Percentiles rank a stretch among this genome's conserved stretches.
Conservation (phyloP, 805 yeast genomes). For the Wickerhamomyces mucosus region DNA sequence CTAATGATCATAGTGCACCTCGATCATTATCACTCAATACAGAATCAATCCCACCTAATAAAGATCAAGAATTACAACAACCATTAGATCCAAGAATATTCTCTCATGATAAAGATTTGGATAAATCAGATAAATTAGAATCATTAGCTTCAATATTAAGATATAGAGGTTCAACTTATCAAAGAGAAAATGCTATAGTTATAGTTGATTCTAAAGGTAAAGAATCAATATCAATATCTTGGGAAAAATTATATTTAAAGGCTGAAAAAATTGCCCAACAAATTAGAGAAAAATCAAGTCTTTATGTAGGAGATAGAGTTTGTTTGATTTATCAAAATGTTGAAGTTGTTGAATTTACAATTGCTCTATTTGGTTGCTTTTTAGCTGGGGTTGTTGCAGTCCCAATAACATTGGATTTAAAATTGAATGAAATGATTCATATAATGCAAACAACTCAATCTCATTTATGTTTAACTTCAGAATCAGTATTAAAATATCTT, state of each 20-base stretch:
- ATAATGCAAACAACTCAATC: conserved; percentile 69
- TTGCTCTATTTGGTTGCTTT: conserved; percentile 85
- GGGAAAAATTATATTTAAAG: conserved; percentile 81
- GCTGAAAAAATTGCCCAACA: conserved; percentile 86
- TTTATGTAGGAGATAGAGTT: conserved; percentile 77
- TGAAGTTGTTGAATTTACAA: conserved; percentile 78
- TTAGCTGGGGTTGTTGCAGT: conserved; percentile 92
- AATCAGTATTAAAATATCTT: conserved; percentile 61
- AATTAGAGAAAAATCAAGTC: conserved; percentile 59
- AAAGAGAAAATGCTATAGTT: conserved; percentile 61
- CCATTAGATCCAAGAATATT: conserved; percentile 57
- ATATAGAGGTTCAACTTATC: conserved; percentile 57
- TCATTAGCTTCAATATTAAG: conserved; percentile 51
- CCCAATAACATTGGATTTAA: conserved; percentile 73
- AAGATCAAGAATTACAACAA: conserved; percentile 14
- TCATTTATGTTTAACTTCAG: conserved; percentile 74
- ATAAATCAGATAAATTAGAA: conserved; percentile 44
- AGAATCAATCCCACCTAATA: conserved; percentile 24
- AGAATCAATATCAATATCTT: conserved; percentile 63
- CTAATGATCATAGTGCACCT: too few species aligned
- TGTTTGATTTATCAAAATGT: conserved; percentile 73
- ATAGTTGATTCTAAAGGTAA: conserved; percentile 74
- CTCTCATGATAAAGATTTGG: conserved; percentile 25
- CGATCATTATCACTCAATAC: too few species aligned
- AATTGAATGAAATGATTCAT: conserved; percentile 57